A percentile compares a stretch with the other conserved stretches of the same genome.
phyloP scores from a whole-genome alignment of 495 filamentous ascomycete species.

The Durotheca rogersii region DNA sequence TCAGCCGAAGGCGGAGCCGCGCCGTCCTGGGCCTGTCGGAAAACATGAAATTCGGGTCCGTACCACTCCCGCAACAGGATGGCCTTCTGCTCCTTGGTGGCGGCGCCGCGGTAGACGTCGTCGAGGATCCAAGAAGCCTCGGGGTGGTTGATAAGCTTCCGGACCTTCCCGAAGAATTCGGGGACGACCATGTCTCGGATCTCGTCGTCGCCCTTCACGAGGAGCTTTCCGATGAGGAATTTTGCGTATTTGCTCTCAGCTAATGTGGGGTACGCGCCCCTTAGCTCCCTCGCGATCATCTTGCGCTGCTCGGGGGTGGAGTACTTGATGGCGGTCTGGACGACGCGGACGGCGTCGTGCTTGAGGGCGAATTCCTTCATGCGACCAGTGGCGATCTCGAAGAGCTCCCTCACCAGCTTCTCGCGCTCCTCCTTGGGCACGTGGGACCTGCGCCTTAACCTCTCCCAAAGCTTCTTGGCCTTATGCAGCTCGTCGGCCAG shows the following conservation, averaged over 20 bases:
- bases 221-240: slow-evolving; percentile 91
- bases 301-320: slow-evolving; percentile 78
- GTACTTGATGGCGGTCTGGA: slow-evolving; percentile 97
- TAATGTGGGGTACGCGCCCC: slow-evolving; percentile 78
- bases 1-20: slow-evolving; percentile 48
- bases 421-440: slow-evolving; percentile 83
- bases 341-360: slow-evolving; percentile 91
- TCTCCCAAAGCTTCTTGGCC: slow-evolving; percentile 96
- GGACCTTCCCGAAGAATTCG: slow-evolving; percentile 91
- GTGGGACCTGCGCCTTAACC: slow-evolving; percentile 85
- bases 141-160: slow-evolving; percentile 89
- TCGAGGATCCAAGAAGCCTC: slow-evolving; percentile 97
- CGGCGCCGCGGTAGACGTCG: slow-evolving; percentile 86
- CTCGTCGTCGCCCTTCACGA: slow-evolving; percentile 83
- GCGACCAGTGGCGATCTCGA: slow-evolving; percentile 81
- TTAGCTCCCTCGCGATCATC: slow-evolving; percentile 82
- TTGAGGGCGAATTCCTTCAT: slow-evolving; percentile 97
- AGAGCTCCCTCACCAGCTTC: slow-evolving; percentile 82
- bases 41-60: slow-evolving; percentile 86
- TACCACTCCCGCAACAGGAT: slow-evolving; percentile 93
- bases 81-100: slow-evolving; percentile 78
- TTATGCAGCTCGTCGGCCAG: slow-evolving; percentile 84
- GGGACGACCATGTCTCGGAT: slow-evolving; percentile 83
- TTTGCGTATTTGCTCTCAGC: slow-evolving; percentile 95
- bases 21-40: slow-evolving; percentile 58